Base-by-base conservation (phyloP, 129 eudicot genomes). In the Silybum marianum region DNA sequence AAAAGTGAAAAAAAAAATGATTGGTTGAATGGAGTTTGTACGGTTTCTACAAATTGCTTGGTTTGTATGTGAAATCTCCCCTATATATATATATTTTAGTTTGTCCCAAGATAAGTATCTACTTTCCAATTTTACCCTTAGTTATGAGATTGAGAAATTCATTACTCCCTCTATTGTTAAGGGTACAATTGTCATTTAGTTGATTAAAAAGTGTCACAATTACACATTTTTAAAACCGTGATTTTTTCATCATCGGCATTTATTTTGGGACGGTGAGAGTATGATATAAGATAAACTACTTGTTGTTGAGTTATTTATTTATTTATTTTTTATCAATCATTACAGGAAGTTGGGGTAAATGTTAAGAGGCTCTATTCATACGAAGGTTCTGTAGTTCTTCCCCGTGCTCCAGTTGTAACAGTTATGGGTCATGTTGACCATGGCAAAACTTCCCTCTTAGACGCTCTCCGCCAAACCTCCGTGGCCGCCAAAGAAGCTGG, bases 381-480 rank as follows among this genome's bases (percentile, higher is more conserved):
- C 2, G 93, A 89, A 80, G 98, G 97, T 28, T 71, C 88, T 7
- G 68, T 70, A 77, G 84, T 89, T n/a, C 81, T 89, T 72, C 91
- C 96, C 34, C 91, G 97, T 16, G 91, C 96, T 14, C 92, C 98
- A 3, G 97, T 94, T n/a, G 96, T 94, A 39, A 94, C 97, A 25
- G 98, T 94, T 48, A 92, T 92, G 98, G 98, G 98, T 12, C 98
- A 94, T 60, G 98, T 94, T 72, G 98, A 94, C 87, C 98, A 94
- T 69, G 98, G 97, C 1, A 95, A 95, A 86, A 95, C 98, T 2
- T 95, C 98, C 44, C 93, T 95, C 39, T 74, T 95, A 72, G 98
- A 95, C 78, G 97, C 98, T 23, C 84, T 95, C 23, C 96, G 98
- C 5, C 92, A 89, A 71, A 95, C 98, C 9, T 92, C 98, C 6